These are phyloP conservation scores for Neofusicoccum cordaticola DNA, from an alignment of 2,329 filamentous ascomycete genomes.

Conservation along the genomic window DNA sequence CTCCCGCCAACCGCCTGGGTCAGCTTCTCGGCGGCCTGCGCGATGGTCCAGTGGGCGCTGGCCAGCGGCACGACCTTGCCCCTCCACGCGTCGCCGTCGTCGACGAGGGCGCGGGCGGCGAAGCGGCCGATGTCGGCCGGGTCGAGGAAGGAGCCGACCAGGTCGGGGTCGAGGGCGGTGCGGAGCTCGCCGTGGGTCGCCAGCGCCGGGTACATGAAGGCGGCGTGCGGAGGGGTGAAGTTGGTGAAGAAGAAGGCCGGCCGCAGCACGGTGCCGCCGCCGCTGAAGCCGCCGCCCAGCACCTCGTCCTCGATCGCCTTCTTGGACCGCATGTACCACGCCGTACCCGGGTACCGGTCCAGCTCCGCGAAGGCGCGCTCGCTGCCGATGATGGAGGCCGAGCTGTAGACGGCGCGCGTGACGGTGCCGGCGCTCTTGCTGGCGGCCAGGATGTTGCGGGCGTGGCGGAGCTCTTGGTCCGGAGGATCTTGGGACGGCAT, in stretches of 20 bases:
- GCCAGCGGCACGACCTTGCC: background rate
- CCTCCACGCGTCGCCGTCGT: background rate
- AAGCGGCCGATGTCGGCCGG: slow-evolving; percentile 1
- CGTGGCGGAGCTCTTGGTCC: background rate
- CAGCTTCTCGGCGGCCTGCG: background rate
- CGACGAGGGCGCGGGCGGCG: background rate
- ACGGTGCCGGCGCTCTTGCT: background rate
- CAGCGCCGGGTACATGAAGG: background rate
- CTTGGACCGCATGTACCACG: background rate
- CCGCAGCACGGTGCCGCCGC: background rate
- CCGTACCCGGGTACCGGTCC: background rate
- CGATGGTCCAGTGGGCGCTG: background rate
- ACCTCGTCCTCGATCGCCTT: background rate
- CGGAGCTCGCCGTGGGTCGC: background rate
- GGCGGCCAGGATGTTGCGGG: background rate
- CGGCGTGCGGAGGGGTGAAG: background rate
- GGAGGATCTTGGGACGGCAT: background rate
- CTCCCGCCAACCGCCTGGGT: background rate
- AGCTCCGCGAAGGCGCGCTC: background rate
- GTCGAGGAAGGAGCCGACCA: background rate
- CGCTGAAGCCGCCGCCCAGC: background rate
- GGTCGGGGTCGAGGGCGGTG: background rate
- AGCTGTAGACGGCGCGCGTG: background rate
- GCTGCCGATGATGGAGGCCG: background rate
- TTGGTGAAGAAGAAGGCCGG: background rate